These are phyloP conservation scores for Trichoderma simmonsii DNA, from an alignment of 2,329 filamentous ascomycete genomes.

Conservation along the genomic window DNA sequence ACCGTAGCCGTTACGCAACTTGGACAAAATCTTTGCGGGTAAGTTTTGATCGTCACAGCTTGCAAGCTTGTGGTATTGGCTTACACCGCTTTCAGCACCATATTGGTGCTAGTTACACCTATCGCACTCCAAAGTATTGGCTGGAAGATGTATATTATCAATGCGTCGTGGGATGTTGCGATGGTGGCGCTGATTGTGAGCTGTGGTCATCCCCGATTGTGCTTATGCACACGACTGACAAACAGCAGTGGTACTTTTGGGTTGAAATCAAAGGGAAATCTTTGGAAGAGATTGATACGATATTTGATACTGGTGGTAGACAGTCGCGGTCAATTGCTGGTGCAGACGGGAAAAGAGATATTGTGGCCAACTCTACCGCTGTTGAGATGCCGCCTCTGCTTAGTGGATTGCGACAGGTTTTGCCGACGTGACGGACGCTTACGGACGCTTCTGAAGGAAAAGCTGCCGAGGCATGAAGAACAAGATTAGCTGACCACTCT, in stretches of 20 bases:
- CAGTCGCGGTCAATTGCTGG: background rate
- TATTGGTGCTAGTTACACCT: background rate
- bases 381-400: background rate
- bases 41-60: background rate
- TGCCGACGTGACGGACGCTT: background rate
- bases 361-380: background rate
- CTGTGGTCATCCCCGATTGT: background rate
- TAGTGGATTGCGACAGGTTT: background rate
- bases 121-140: background rate
- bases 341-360: background rate
- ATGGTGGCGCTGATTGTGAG: background rate
- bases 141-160: background rate
- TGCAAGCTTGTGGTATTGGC: background rate
- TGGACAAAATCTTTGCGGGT: background rate
- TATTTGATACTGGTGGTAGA: background rate
- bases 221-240: background rate
- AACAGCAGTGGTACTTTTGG: background rate
- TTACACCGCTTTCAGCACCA: background rate
- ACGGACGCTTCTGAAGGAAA: background rate
- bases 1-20: background rate
- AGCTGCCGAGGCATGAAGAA: background rate
- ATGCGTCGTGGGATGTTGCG: background rate
- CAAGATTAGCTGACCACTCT: background rate
- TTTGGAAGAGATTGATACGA: background rate
- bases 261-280: background rate